Conservation (phyloP, 176 grass and related monocot species). For the Metroxylon sagu region DNA sequence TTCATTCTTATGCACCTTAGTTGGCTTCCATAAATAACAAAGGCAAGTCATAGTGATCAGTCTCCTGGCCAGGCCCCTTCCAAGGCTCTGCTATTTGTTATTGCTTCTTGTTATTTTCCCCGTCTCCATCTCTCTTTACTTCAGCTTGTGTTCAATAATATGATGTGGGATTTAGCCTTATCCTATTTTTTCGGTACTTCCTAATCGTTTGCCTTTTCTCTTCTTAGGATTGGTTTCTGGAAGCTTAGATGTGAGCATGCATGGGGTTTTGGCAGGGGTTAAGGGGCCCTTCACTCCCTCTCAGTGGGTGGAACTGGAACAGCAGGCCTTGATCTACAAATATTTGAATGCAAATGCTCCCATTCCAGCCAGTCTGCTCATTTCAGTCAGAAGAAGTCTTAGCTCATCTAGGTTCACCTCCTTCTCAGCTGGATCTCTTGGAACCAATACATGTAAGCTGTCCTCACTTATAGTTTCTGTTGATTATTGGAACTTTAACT, state of each 20-base stretch:
- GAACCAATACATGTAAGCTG: neutral
- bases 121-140: too few species aligned
- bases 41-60: too few species aligned
- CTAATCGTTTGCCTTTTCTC: neutral
- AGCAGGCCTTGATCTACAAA: constrained; percentile 8
- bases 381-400: neutral
- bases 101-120: too few species aligned
- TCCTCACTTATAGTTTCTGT: neutral
- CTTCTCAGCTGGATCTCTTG: neutral
- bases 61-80: too few species aligned
- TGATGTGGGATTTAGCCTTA: too few species aligned
- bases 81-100: too few species aligned
- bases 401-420: neutral
- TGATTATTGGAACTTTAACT: too few species aligned
- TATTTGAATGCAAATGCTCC: constrained; percentile 1
- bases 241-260: neutral
- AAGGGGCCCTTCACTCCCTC: neutral
- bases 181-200: neutral
- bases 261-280: constrained; percentile 27
- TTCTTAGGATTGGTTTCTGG: neutral
- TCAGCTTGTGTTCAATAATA: too few species aligned
- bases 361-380: neutral
- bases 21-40: too few species aligned
- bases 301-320: constrained; percentile 3
- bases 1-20: too few species aligned